Evolutionary conservation across 257 asterid species (phyloP).

Genomic region (Ocimum tenuiflorum): DNA sequence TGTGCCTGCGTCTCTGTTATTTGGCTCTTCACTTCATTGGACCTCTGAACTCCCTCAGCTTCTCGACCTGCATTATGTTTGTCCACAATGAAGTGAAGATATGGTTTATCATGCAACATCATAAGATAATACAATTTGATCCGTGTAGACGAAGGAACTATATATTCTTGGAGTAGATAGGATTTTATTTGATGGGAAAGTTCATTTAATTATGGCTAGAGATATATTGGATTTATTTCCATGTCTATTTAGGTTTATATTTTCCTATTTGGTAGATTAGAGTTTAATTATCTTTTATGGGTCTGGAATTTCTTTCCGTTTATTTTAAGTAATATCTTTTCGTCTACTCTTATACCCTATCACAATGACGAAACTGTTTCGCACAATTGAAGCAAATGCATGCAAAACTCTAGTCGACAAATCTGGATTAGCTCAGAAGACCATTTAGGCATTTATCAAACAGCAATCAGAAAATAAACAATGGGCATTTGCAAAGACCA

Average conservation of each 20-base stretch:
- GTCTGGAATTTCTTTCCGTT: no score
- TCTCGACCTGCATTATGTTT: not conserved
- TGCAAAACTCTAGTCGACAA: not conserved
- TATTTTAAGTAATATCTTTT: no score
- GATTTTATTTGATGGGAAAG: no score
- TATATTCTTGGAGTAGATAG: no score
- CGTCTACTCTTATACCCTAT: no score
- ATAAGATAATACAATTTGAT: not conserved
- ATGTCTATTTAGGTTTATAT: no score
- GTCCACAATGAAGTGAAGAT: not conserved
- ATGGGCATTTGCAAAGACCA: not conserved
- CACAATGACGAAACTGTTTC: no score
- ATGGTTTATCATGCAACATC: not conserved
- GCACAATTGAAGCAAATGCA: not conserved
- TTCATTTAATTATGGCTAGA: no score
- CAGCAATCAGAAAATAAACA: not conserved
- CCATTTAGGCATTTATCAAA: not conserved
- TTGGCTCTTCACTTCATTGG: slow-evolving; percentile 18
- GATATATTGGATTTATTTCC: no score
- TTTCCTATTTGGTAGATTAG: no score
- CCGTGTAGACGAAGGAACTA: no score
- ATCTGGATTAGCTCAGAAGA: not conserved
- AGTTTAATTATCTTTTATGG: no score
- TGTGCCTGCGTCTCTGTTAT: not conserved
- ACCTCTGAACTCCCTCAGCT: not conserved